Evolutionary conservation across 768 basidiomycete genomes (phyloP), one percentile per base, ranked within the genome.

Genomic region (Neoboletus subvelutipes): DNA sequence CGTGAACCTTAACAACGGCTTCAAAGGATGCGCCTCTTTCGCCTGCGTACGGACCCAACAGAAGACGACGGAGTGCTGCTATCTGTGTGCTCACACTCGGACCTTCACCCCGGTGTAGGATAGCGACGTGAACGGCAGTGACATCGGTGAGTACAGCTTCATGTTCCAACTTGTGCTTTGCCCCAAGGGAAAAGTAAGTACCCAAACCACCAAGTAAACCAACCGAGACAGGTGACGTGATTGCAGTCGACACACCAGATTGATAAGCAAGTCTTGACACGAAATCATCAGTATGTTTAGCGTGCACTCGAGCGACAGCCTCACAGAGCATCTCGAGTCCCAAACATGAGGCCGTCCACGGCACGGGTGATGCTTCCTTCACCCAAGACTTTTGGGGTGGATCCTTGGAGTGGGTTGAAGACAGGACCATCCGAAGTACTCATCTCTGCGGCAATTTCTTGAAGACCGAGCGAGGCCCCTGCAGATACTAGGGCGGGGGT

Each of bases 351-450:
- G 2, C 83, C 86, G 58, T 88, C 90, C 9, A 81, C 82, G 9
- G 87, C 91, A 17, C 79, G 78, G 1, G 84, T 74, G 4, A 89
- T 66, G 4, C 76, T 70, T 31, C 71, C 73, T 28, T 73, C 67
- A 3, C 70, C 76, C 2, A 79, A 54, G 15, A 78, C 34, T 5
- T 48, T 40, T 0, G 78, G 77, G 2, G 73, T 61, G 29, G 65
- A 56, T 1, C 56, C 59, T 29, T 71, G 66, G 61, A 73, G 33
- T 17, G 83, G 79, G 60, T 86, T 86, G 9, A 77, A 75, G 2
- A 84, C 81, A 13, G 64, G 45, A 1, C 90, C 90, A 63, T 92
- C 91, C 34, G 75, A 76, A 3, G 92, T 92, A 7, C 82, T 82
- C 4, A 77, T 55, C 67, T 94, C 92, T 22, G 75, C 64, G 0